Percentiles rank a stretch among this genome's conserved stretches.
These are phyloP conservation scores for Begonia loranthoides DNA, from an alignment of 306 rosid species.

Conservation along the genomic window DNA sequence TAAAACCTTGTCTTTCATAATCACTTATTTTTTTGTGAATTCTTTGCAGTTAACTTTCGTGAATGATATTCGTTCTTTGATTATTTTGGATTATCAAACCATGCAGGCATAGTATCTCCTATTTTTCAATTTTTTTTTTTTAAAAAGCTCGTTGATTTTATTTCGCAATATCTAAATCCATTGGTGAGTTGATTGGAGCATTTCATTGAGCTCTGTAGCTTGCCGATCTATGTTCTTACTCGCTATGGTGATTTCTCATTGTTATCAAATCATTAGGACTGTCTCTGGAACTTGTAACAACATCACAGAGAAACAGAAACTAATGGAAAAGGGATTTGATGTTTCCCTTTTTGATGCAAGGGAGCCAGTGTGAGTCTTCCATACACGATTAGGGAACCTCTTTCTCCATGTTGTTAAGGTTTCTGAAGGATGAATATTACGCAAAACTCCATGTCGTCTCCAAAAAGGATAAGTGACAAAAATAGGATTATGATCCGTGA, in stretches of 20 bases:
- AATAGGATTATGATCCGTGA: background rate
- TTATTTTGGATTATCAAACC: too few species aligned
- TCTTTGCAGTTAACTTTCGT: too few species aligned
- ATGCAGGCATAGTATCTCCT: too few species aligned
- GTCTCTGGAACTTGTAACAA: conserved; percentile 76
- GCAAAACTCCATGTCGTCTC: too few species aligned
- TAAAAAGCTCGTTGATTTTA: too few species aligned
- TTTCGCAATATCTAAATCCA: too few species aligned
- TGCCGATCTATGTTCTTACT: background rate
- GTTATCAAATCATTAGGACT: conserved; percentile 15
- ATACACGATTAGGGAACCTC: background rate
- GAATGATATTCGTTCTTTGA: too few species aligned
- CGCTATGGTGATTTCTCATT: too few species aligned
- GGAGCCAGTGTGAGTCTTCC: conserved; percentile 46
- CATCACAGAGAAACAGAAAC: conserved; percentile 46
- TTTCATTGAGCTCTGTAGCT: background rate
- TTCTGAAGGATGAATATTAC: too few species aligned
- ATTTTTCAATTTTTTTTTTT: too few species aligned
- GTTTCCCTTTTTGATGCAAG: conserved; percentile 52
- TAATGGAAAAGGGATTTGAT: conserved; percentile 56
- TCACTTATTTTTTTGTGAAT: too few species aligned
- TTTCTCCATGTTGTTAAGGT: background rate
- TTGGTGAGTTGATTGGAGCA: background rate
- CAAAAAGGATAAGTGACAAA: too few species aligned
- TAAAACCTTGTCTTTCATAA: conserved; percentile 6